Percentiles rank a stretch among this genome's conserved stretches.
Evolutionary conservation across 2,329 filamentous ascomycete genomes (phyloP).

Genomic region (Phialocephala sp.): DNA sequence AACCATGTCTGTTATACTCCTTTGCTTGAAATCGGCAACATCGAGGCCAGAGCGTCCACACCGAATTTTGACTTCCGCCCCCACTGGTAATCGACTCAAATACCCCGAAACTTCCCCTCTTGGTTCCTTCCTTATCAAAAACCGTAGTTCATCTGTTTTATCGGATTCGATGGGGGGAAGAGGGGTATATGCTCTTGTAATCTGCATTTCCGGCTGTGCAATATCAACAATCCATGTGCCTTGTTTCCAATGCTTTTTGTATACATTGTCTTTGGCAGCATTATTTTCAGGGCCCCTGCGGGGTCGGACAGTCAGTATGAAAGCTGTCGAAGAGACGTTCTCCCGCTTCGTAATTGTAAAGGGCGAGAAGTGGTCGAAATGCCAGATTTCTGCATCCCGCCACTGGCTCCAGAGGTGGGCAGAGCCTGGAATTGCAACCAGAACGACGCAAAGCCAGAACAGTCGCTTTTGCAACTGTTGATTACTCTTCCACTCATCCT

Average conservation of each 20-base stretch:
- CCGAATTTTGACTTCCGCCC: slow-evolving; percentile 68
- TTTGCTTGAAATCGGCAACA: neutral
- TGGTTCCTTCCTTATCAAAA: slow-evolving; percentile 79
- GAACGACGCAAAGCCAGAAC: neutral
- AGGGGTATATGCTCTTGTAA: slow-evolving; percentile 89
- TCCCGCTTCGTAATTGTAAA: slow-evolving; percentile 69
- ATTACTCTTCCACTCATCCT: neutral
- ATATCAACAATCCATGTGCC: slow-evolving; percentile 89
- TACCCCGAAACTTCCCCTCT: slow-evolving; percentile 88
- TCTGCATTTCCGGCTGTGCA: slow-evolving; percentile 93
- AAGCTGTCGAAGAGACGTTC: slow-evolving; percentile 68
- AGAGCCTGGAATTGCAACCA: no score
- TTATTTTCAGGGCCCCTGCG: slow-evolving; percentile 2
- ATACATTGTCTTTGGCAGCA: slow-evolving; percentile 36
- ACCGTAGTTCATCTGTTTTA: slow-evolving; percentile 57
- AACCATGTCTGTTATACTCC: slow-evolving; percentile 59
- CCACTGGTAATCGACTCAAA: slow-evolving; percentile 67
- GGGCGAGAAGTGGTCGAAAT: slow-evolving; percentile 57
- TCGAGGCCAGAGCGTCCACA: slow-evolving; percentile 76
- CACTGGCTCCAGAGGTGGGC: neutral
- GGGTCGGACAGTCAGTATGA: slow-evolving; percentile 70
- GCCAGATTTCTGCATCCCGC: neutral
- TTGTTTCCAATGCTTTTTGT: slow-evolving; percentile 58
- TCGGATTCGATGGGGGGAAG: slow-evolving; percentile 61
- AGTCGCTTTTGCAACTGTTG: neutral